A percentile compares a stretch with the other conserved stretches of the same genome.
Conservation (phyloP, 805 yeast genomes). For the Metahyphopichia silvanorum region DNA sequence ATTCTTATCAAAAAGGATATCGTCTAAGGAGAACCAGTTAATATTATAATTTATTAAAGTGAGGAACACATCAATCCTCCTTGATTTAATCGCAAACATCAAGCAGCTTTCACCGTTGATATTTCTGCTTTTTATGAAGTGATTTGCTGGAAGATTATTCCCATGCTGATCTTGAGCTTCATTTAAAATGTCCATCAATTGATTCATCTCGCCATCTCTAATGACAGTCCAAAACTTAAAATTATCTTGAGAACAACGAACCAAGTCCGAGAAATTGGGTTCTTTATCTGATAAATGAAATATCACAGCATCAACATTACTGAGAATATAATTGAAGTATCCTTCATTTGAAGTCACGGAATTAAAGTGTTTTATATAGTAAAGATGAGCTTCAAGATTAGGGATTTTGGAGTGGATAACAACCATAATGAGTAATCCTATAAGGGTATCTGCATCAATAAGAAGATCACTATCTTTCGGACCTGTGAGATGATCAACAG, state of each 20-base stretch:
- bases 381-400: slow-evolving; percentile 59
- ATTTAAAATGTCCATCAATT: slow-evolving; percentile 13
- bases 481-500: slow-evolving; percentile 44
- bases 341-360: slow-evolving; percentile 46
- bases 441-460: slow-evolving; percentile 78
- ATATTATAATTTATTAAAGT: slow-evolving; percentile 45
- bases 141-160: slow-evolving; percentile 13
- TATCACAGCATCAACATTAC: slow-evolving; percentile 81
- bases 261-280: slow-evolving; percentile 33
- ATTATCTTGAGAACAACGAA: slow-evolving; percentile 45
- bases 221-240: slow-evolving; percentile 52
- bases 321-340: slow-evolving; percentile 67
- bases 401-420: slow-evolving; percentile 59
- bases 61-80: slow-evolving; percentile 43
- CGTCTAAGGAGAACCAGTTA: slow-evolving; percentile 58
- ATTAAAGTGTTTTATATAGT: slow-evolving; percentile 62
- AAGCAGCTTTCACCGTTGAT: slow-evolving; percentile 69
- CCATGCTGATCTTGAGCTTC: slow-evolving; percentile 4
- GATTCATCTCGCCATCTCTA: slow-evolving; percentile 21
- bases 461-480: slow-evolving; percentile 20
- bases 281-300: slow-evolving; percentile 47
- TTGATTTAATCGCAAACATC: slow-evolving; percentile 54
- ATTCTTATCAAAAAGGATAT: slow-evolving; percentile 60
- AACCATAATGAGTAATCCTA: slow-evolving; percentile 70
- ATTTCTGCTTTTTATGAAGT: slow-evolving; percentile 22